Evolutionary conservation across 176 grass and related monocot genomes (phyloP), one percentile per base, ranked within the genome.

Genomic region (Saccharum spontaneum): DNA sequence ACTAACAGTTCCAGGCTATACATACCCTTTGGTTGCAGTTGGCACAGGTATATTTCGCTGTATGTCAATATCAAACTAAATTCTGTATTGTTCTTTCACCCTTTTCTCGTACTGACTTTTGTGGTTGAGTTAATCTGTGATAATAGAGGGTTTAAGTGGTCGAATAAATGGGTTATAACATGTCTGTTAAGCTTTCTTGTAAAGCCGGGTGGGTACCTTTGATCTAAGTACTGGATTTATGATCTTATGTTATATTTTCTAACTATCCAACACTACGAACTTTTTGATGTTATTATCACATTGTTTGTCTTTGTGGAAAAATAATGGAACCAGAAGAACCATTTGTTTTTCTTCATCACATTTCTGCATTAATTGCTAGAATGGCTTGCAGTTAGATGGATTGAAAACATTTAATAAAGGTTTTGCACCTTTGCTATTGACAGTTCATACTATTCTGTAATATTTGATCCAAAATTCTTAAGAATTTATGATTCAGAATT

Each of bases 1-100:
- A 49, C 28, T 92, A 73, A 85, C 45, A 16, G 88, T 92, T 87
- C 88, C 92, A 23, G 92, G 90, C 60, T 82, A 80, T 75, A 64
- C 69, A 12, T 81, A 84, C 40, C 78, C 88, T 54, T 76, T 97
- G 43, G 20, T 87, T 87, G 71, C 94, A 72, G 86, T 97, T 44
- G 94, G 94, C 46, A 90, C 88, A 94, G 92, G 94, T 97, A 89
- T 22, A 81, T 75, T 67, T 57, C 18, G 14, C 50, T 73, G 43
- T 36, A 0, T 66, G 36, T 73, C 59, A 18, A 28, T 73, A 54
- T 26, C 18, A 73, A 48, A 78, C 40, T 77, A 82, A 50, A 70
- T 38, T 60, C 23, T 2, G 1, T 68, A 62, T 48, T 69, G 16
- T 7, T 20, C 5, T 54, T 18, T 18, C 50, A 54, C 50, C 17